Conservation (phyloP, 208 protist genomes). For the Eutreptiella sp. region DNA sequence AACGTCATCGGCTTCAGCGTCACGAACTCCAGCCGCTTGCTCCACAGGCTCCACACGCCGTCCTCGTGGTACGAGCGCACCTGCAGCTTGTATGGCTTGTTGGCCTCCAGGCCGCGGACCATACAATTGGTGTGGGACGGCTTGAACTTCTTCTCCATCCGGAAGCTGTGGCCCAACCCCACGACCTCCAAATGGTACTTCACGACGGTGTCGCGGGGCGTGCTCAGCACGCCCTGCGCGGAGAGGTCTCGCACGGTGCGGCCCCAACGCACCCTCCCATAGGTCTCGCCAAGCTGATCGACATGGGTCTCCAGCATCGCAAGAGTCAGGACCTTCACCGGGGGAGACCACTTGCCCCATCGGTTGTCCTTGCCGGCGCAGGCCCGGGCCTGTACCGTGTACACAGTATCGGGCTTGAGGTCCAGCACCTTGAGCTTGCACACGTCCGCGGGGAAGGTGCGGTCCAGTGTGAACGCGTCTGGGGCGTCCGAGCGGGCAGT, state of each 20-base stretch:
- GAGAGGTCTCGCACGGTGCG: slow-evolving; percentile 46
- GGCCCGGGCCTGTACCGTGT: slow-evolving; percentile 64
- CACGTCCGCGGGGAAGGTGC: slow-evolving; percentile 31
- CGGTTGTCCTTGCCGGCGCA: slow-evolving; percentile 69
- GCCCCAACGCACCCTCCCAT: slow-evolving; percentile 58
- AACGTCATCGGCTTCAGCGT: slow-evolving; percentile 68
- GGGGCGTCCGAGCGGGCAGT: slow-evolving; percentile 31
- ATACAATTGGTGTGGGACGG: slow-evolving; percentile 52
- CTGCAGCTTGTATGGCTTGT: slow-evolving; percentile 60
- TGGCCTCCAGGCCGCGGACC: slow-evolving; percentile 60
- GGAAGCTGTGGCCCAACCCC: slow-evolving; percentile 51
- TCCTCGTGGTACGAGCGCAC: slow-evolving; percentile 58
- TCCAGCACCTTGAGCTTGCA: slow-evolving; percentile 47
- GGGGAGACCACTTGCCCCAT: slow-evolving; percentile 65
- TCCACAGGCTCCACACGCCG: slow-evolving; percentile 38
- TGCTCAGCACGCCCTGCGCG: slow-evolving; percentile 53
- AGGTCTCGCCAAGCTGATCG: slow-evolving; percentile 65
- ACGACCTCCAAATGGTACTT: slow-evolving; percentile 70
- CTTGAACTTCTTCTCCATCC: slow-evolving; percentile 67
- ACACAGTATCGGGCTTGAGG: slow-evolving; percentile 60
- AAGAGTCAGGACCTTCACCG: slow-evolving; percentile 63
- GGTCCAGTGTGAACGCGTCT: slow-evolving; percentile 43
- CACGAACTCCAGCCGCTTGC: slow-evolving; percentile 72
- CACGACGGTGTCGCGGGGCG: slow-evolving; percentile 43
- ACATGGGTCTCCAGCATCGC: slow-evolving; percentile 60